These are phyloP conservation scores for Pythium graminicola DNA, from an alignment of 352 stramenopile genomes.

Conservation along the genomic window DNA sequence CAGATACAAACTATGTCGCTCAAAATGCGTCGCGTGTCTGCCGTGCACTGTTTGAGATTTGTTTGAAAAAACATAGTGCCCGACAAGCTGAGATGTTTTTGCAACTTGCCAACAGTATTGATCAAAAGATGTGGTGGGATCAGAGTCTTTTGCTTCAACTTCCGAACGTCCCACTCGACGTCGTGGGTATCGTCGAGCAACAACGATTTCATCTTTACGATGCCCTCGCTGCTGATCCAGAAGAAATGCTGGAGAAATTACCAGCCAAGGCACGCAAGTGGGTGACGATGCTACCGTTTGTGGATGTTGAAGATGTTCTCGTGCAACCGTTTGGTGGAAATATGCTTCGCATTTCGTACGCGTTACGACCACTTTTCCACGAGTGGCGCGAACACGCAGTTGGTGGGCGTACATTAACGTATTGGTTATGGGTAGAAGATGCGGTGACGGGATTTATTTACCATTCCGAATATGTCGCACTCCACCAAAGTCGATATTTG, in stretches of 20 bases:
- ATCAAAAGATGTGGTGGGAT: constrained; percentile 96
- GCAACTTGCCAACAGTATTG: constrained; percentile 99
- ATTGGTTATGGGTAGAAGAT: constrained; percentile 99
- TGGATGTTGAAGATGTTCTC: constrained; percentile 54
- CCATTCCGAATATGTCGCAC: constrained; percentile 88
- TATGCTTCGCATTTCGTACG: constrained; percentile 92
- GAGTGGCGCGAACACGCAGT: constrained; percentile 65
- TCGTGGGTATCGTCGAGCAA: constrained; percentile 82
- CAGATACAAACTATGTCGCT: constrained; percentile 99
- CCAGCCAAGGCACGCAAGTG: constrained; percentile 61
- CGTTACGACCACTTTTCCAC: constrained; percentile 52
- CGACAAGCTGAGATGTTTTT: constrained; percentile 94
- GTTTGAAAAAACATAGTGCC: constrained; percentile 93
- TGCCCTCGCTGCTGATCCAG: constrained; percentile 27
- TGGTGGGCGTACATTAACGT: constrained; percentile 59
- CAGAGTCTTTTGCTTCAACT: constrained; percentile 90
- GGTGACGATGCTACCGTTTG: constrained; percentile 54
- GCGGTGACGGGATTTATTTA: constrained; percentile 88
- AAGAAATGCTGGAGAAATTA: constrained; percentile 29
- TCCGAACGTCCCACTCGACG: constrained; percentile 80
- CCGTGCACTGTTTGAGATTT: constrained; percentile 98
- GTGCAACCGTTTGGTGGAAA: constrained; percentile 95
- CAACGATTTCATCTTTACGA: constrained; percentile 68
- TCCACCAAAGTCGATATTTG: constrained; percentile 75
- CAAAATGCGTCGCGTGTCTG: constrained; percentile 98